Evolutionary conservation across 1,284 basidiomycete species (phyloP), one percentile per base, ranked within the genome.

Genomic region (Moesziomyces globuligerus): DNA sequence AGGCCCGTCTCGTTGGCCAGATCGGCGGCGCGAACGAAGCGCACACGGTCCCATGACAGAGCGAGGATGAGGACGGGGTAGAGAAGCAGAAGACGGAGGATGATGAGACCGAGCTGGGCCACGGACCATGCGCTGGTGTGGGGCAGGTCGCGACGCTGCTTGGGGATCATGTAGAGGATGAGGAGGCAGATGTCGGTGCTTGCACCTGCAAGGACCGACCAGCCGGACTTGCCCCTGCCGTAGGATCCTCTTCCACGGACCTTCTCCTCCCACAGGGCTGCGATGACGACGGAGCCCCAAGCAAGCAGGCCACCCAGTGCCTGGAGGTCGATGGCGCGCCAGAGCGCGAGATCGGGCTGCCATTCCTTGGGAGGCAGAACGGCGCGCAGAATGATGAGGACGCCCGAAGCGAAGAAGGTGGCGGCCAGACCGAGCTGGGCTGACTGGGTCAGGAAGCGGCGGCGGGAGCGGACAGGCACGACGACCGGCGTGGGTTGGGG

Each of bases 301-400:
- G 66, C 76, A 13, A 80, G 46, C 7, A 76, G 45, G 24, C 76
- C 79, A 17, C 74, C 69, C 8, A 79, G 58, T 4, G 73, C 64
- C 36, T 78, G 76, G 7, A 78, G 47, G 36, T 78, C 72, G 43
- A 80, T 37, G n/a, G 50, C 65, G 10, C 47, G 38, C 76, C 76
- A 82, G 13, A 62, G 55, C 1, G 51, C 28, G 36, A 74, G 46
- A 24, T 72, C 61, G 1, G 79, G 78, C 28, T 73, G 67, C 79
- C 79, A 82, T 26, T 59, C 34, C 21, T 72, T 60, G 1, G 68
- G 65, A 10, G 79, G 78, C 20, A 82, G 36, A n/a, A 79, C 76
- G 18, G 76, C 79, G 13, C 72, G 56, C 26, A 79, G 57, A 26
- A 78, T 75, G 43, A 82, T 68, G 32, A 80, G 62, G 13, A 58